A percentile compares a stretch with the other conserved stretches of the same genome.
These are phyloP conservation scores for Moricandia moricandioides DNA, from an alignment of 345 rosid genomes.

Conservation along the genomic window DNA sequence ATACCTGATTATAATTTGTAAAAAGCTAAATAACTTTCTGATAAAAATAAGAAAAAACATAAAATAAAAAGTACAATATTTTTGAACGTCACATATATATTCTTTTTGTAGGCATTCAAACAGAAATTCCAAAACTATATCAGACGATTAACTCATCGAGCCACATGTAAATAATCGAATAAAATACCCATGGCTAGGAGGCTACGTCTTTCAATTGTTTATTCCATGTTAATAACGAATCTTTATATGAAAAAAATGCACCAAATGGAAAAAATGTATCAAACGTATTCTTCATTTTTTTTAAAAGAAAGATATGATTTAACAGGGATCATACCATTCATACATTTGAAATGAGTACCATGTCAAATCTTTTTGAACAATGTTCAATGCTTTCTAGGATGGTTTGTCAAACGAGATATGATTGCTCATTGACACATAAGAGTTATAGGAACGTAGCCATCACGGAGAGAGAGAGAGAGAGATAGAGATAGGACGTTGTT, in stretches of 20 bases:
- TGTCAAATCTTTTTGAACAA: constrained; percentile 10
- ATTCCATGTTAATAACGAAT: background rate
- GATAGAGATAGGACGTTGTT: background rate
- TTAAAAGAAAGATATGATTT: constrained; percentile 12
- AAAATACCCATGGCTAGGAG: background rate
- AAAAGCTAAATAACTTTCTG: constrained; percentile 32
- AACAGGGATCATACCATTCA: constrained; percentile 20
- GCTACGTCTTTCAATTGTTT: constrained; percentile 1
- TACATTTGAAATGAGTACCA: background rate
- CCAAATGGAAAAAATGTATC: background rate
- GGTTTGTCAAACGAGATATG: constrained; percentile 29
- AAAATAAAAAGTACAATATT: background rate
- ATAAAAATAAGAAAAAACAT: background rate
- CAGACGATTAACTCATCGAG: constrained; percentile 7
- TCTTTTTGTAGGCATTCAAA: constrained; percentile 7
- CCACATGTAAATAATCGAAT: background rate
- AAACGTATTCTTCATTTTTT: constrained; percentile 9
- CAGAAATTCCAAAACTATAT: background rate
- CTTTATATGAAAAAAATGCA: background rate
- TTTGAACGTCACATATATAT: background rate
- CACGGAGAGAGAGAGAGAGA: constrained; percentile 14
- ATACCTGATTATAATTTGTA: constrained; percentile 8
- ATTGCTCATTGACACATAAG: constrained; percentile 20
- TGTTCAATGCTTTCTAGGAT: constrained; percentile 2
- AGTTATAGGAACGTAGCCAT: constrained; percentile 21